Conservation (phyloP, 352 stramenopile species). For the Pythium aquatile region DNA sequence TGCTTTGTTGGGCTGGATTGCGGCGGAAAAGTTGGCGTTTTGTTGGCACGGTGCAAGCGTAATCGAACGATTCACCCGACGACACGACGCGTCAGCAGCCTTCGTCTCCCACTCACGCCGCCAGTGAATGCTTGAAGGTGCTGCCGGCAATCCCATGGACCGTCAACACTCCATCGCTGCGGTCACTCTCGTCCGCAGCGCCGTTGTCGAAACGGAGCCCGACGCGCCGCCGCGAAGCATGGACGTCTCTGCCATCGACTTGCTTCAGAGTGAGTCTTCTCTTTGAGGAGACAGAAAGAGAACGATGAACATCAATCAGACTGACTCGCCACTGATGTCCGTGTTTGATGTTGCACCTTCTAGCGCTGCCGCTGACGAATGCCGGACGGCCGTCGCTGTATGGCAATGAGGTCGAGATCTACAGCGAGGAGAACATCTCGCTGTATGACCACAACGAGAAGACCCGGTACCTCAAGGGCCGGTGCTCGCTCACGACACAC, state of each 20-base stretch:
- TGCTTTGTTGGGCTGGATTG: not conserved
- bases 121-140: slow-evolving; percentile 5
- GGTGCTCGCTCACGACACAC: slow-evolving; percentile 82
- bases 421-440: slow-evolving; percentile 81
- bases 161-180: slow-evolving; percentile 15
- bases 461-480: slow-evolving; percentile 62
- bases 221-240: slow-evolving; percentile 21
- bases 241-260: slow-evolving; percentile 50
- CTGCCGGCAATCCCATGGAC: not conserved
- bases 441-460: slow-evolving; percentile 83
- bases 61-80: slow-evolving; percentile 10
- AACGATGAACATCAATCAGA: not conserved
- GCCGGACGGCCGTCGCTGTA: slow-evolving; percentile 74
- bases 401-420: slow-evolving; percentile 84
- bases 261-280: slow-evolving; percentile 55
- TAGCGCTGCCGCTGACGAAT: slow-evolving; percentile 68
- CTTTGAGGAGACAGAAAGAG: not conserved
- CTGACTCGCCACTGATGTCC: not conserved
- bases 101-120: slow-evolving; percentile 5
- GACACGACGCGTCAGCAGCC: slow-evolving; percentile 10
- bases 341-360: slow-evolving; percentile 1
- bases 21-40: not conserved
- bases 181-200: slow-evolving; percentile 12
- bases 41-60: slow-evolving; percentile 1
- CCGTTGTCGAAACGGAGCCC: slow-evolving; percentile 7